Conservation (phyloP, 163 green algal species). For the Scenedesmus sp. region DNA sequence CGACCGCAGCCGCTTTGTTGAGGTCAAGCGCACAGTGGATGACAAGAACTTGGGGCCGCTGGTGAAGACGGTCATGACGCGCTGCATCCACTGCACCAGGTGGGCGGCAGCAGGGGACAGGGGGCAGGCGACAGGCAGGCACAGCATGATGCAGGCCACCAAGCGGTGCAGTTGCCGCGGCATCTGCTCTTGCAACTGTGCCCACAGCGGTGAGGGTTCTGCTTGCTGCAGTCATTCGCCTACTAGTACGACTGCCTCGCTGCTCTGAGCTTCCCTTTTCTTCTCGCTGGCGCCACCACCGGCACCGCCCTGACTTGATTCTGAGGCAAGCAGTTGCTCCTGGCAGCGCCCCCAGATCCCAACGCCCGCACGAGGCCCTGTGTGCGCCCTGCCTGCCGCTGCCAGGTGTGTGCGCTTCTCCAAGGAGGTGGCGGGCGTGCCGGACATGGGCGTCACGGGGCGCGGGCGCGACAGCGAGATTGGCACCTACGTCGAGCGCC, state of each 20-base stretch:
- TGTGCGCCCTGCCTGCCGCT: not conserved
- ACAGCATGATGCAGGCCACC: not conserved
- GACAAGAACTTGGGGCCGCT: slow-evolving; percentile 99
- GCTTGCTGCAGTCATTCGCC: too few relatives aligned
- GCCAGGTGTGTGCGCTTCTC: slow-evolving; percentile 96
- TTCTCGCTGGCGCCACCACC: not conserved
- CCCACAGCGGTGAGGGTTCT: too few relatives aligned
- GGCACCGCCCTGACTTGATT: too few relatives aligned
- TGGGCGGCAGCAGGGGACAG: slow-evolving; percentile 24
- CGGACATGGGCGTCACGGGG: slow-evolving; percentile 96
- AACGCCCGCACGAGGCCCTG: too few relatives aligned
- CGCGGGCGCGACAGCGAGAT: slow-evolving; percentile 95
- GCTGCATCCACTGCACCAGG: slow-evolving; percentile 99
- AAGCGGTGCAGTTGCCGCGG: too few relatives aligned
- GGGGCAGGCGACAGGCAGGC: not conserved
- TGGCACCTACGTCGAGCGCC: slow-evolving; percentile 97
- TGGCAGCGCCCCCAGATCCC: too few relatives aligned
- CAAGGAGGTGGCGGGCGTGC: slow-evolving; percentile 95
- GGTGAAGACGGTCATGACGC: slow-evolving; percentile 99
- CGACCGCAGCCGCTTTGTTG: slow-evolving; percentile 94
- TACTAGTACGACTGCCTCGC: too few relatives aligned
- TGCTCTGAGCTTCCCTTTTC: not conserved
- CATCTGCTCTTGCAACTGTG: too few relatives aligned
- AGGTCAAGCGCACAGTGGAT: slow-evolving; percentile 94
- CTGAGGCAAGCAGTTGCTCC: not conserved